A percentile compares a stretch with the other conserved stretches of the same genome.
Evolutionary conservation across 2,329 filamentous ascomycete species (phyloP).

Genomic region (Trichoderma sp.): DNA sequence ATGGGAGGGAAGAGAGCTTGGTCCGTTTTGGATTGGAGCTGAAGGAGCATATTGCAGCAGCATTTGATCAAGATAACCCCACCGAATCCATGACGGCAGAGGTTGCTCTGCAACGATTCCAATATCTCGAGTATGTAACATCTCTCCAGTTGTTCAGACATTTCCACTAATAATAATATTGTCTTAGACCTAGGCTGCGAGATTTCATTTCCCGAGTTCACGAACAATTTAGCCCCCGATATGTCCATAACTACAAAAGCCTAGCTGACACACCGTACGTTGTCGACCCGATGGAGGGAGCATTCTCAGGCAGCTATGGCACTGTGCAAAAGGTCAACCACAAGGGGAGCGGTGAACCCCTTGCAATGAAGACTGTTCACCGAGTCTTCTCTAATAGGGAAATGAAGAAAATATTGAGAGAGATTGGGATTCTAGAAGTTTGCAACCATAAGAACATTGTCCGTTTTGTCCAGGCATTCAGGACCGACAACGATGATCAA

Average conservation of each 20-base stretch:
- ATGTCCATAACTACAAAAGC: background rate
- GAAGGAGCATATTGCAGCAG: background rate
- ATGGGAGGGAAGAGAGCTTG: background rate
- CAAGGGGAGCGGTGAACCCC: background rate
- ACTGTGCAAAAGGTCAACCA: background rate
- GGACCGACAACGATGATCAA: background rate
- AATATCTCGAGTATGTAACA: background rate
- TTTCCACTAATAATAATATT: background rate
- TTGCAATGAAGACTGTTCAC: background rate
- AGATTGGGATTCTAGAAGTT: background rate
- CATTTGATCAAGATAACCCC: background rate
- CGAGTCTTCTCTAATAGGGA: background rate
- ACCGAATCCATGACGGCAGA: background rate
- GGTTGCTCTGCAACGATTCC: background rate
- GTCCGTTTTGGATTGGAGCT: background rate
- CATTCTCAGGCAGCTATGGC: background rate
- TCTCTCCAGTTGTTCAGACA: background rate
- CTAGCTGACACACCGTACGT: background rate
- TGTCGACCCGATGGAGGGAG: background rate
- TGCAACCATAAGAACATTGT: conserved; percentile 2
- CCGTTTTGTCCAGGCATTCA: background rate
- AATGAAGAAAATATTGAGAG: background rate
- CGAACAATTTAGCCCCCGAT: background rate
- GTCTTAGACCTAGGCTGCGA: background rate
- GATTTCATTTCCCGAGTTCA: background rate